phyloP scores from a whole-genome alignment of 768 basidiomycete species.

The Auriscalpium microsporum region DNA sequence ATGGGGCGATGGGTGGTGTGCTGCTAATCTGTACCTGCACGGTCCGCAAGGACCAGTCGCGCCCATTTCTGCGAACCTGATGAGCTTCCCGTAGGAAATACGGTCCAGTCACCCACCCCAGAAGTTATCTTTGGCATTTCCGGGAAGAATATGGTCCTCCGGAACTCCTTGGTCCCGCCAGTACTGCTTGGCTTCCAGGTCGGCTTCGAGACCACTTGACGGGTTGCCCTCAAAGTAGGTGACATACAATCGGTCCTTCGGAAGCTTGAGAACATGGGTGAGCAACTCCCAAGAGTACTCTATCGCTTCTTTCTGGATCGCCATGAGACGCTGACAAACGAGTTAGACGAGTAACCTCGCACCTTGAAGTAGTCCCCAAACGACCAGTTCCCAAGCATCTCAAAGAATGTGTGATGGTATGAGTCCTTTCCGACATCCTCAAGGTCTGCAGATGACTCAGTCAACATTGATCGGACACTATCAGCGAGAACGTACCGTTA shows the following conservation, averaged over 20 bases:
- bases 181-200: constrained; percentile 76
- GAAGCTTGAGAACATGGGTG: constrained; percentile 80
- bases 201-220: constrained; percentile 77
- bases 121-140: constrained; percentile 96
- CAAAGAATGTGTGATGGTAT: constrained; percentile 97
- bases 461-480: neutral
- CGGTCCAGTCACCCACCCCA: constrained; percentile 61
- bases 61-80: constrained; percentile 77
- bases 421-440: constrained; percentile 99
- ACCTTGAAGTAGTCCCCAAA: constrained; percentile 99
- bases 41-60: constrained; percentile 97
- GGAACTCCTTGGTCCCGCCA: constrained; percentile 88
- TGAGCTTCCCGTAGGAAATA: neutral
- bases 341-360: constrained; percentile 3
- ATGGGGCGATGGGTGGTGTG: neutral
- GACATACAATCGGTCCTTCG: constrained; percentile 88
- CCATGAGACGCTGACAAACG: neutral
- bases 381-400: constrained; percentile 99
- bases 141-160: constrained; percentile 87
- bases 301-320: constrained; percentile 80
- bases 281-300: constrained; percentile 91
- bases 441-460: constrained; percentile 51
- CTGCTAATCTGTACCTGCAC: constrained; percentile 53
- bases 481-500: constrained; percentile 52
- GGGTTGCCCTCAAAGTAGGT: constrained; percentile 96